Evolutionary conservation across 345 rosid genomes (phyloP).

Genomic region (Clausena lansium): DNA sequence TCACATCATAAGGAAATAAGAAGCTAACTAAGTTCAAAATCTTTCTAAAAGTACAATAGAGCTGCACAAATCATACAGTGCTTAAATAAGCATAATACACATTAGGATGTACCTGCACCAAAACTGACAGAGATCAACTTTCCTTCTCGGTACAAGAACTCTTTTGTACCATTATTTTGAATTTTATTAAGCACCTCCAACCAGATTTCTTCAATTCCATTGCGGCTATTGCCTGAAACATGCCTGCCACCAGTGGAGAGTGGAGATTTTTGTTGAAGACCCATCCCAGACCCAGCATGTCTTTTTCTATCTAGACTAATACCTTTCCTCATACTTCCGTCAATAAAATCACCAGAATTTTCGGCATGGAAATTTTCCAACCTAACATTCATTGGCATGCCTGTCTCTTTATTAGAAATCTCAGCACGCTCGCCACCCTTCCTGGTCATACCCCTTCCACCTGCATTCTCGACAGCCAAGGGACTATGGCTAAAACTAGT

Average conservation of each 20-base stretch:
- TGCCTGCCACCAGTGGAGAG: constrained; percentile 27
- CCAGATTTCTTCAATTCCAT: constrained; percentile 81
- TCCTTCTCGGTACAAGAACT: constrained; percentile 82
- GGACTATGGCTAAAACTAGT: constrained; percentile 66
- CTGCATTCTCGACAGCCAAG: constrained; percentile 21
- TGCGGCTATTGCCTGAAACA: constrained; percentile 35
- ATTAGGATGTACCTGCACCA: constrained; percentile 65
- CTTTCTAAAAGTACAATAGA: not conserved
- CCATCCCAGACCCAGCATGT: constrained; percentile 31
- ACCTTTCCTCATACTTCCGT: constrained; percentile 24
- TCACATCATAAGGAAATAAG: not conserved
- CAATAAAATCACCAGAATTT: constrained; percentile 22
- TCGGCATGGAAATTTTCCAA: constrained; percentile 37
- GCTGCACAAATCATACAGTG: constrained; percentile 1
- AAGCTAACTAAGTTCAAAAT: not conserved
- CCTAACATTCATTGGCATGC: constrained; percentile 33
- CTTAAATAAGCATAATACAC: constrained; percentile 7
- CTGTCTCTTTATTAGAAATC: constrained; percentile 29
- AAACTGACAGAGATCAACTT: constrained; percentile 75
- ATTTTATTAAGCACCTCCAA: constrained; percentile 66
- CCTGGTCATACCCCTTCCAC: constrained; percentile 42
- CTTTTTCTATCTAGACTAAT: constrained; percentile 40
- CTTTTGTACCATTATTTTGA: constrained; percentile 48
- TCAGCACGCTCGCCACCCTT: constrained; percentile 34
- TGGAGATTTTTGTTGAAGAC: constrained; percentile 32